Evolutionary conservation across 2,329 filamentous ascomycete genomes (phyloP).

Genomic region (Aureobasidium leucospermi): DNA sequence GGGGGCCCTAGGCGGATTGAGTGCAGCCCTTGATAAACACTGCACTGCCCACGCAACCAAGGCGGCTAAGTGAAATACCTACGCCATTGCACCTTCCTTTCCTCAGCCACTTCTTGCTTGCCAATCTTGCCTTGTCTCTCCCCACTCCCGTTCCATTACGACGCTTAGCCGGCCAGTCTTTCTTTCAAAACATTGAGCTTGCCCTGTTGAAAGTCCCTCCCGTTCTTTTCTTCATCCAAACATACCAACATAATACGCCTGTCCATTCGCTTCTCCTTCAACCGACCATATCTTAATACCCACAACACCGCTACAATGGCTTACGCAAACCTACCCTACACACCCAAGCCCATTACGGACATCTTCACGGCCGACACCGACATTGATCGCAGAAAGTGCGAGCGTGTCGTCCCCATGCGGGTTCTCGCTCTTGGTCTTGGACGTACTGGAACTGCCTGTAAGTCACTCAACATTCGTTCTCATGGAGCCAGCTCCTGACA

Average conservation of each 20-base stretch:
- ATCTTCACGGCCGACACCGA: constrained; percentile 59
- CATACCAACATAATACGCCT: neutral
- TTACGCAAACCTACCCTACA: constrained; percentile 31
- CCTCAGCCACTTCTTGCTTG: constrained; percentile 3
- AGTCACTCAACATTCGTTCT: constrained; percentile 20
- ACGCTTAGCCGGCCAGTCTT: constrained; percentile 4
- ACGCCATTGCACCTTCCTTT: constrained; percentile 5
- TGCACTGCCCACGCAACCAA: constrained; percentile 5
- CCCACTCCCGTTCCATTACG: neutral
- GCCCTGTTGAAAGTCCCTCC: neutral
- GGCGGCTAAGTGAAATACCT: constrained; percentile 3
- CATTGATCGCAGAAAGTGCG: constrained; percentile 59
- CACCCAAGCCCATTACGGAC: constrained; percentile 47
- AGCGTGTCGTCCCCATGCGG: constrained; percentile 63
- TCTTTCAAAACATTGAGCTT: constrained; percentile 1
- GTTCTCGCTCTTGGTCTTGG: constrained; percentile 63
- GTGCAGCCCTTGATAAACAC: constrained; percentile 10
- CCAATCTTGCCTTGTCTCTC: neutral
- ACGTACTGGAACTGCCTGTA: constrained; percentile 64
- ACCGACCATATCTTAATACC: neutral
- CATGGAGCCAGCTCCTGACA: neutral
- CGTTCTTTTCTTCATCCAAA: neutral
- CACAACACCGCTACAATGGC: constrained; percentile 25
- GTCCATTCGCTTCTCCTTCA: neutral
- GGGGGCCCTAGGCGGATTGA: neutral